Base-by-base conservation (phyloP, 2,329 filamentous ascomycete species). In the Ilyonectria sp. region DNA sequence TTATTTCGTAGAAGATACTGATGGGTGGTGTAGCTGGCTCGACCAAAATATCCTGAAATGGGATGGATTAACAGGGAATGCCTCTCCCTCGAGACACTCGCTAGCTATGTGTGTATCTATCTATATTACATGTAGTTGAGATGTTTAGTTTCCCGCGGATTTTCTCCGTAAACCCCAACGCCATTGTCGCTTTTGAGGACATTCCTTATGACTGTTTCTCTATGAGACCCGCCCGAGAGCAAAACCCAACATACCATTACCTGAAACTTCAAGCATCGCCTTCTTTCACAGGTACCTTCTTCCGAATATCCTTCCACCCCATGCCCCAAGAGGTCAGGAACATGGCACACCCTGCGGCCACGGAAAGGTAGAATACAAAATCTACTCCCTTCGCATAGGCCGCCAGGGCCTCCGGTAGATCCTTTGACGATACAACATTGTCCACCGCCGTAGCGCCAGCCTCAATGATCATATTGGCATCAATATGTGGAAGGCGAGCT, bases 221-320 rank as follows among this genome's bases (percentile, higher is more conserved):
- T 52, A 33, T 52, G n/a, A 50, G 5, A 31, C 26, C 17, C 26
- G 29, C 26, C 17, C 26, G 29, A 33, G 15, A 52, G 17, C 26
- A 31, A n/a, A 19, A 26, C 2, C 17, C 29, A n/a, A 8, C 17
- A 40, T 6, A 2, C 8, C 9, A 19, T 52, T 31, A 35, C 31
- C 21, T 2, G 37, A 33, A 56, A 54, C 19, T 31, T 73, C 33
- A 76, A 23, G 64, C 74, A 10, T 76, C 71, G 17, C 60, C 67
- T 17, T 55, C 37, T 11, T 60, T 55, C 2, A 31, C 56, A 33
- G 59, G 49, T 6, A 71, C 62, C 69, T 79, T 80, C 70, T 82
- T 81, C 37, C 84, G 80, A 40, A 86, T 77, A 69, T 83, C 82
- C 11, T 80, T 80, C 79, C 83, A 86, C 0, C 85, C 86, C 71